Conservation (phyloP, 768 basidiomycete genomes). For the Pleurotus citrinopileatus region DNA sequence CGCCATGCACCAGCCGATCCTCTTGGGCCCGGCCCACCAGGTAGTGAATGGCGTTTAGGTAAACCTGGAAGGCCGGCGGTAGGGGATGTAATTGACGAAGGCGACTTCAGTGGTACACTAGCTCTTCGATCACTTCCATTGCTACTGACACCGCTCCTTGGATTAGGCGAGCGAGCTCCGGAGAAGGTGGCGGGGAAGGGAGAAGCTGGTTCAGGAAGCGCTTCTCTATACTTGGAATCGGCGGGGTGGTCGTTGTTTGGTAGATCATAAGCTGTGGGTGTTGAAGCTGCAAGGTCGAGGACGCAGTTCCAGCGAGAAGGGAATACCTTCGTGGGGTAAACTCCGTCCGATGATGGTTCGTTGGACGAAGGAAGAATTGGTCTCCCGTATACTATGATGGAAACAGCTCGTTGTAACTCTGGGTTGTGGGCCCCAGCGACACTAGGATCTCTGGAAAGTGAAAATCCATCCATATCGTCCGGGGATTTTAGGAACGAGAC, state of each 20-base stretch:
- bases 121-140: not conserved
- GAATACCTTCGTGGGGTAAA: slow-evolving; percentile 72
- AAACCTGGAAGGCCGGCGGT: not conserved
- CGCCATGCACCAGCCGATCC: slow-evolving; percentile 15
- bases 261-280: not conserved
- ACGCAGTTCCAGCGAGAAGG: slow-evolving; percentile 89
- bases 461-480: slow-evolving; percentile 48
- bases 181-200: slow-evolving; percentile 61
- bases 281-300: slow-evolving; percentile 60
- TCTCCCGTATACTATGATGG: slow-evolving; percentile 75
- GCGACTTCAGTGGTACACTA: slow-evolving; percentile 4
- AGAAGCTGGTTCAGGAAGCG: slow-evolving; percentile 73
- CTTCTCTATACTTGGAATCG: slow-evolving; percentile 22
- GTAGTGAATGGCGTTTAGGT: slow-evolving; percentile 1
- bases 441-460: slow-evolving; percentile 25
- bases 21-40: slow-evolving; percentile 8
- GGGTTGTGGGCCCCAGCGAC: slow-evolving; percentile 21
- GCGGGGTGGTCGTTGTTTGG: not conserved
- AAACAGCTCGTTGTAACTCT: slow-evolving; percentile 72
- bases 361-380: slow-evolving; percentile 45
- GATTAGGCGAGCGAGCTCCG: slow-evolving; percentile 7
- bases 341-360: slow-evolving; percentile 13
- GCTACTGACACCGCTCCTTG: not conserved
- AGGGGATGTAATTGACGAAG: slow-evolving; percentile 2
- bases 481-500: slow-evolving; percentile 77